These are phyloP conservation scores for Cladobotryum protrusum DNA, from an alignment of 2,329 filamentous ascomycete species.

Conservation along the genomic window DNA sequence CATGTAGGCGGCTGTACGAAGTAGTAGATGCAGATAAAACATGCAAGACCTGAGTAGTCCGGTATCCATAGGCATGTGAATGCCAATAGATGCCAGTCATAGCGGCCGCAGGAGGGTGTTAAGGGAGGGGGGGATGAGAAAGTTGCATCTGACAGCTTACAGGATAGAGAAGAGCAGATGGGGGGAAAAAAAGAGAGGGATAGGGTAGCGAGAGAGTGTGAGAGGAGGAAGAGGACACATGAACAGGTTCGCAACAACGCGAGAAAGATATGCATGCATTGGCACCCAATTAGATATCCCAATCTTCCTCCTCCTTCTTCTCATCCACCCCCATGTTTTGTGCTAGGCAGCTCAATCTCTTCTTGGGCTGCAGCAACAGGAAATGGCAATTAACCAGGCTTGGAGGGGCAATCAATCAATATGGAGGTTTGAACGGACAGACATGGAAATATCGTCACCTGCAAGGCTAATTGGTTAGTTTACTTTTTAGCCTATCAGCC, in stretches of 20 bases:
- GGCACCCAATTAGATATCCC: background rate
- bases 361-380: too few relatives aligned
- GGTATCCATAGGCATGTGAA: background rate
- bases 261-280: background rate
- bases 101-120: background rate
- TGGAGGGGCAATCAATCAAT: too few relatives aligned
- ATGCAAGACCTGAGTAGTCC: too few relatives aligned
- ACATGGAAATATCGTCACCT: too few relatives aligned
- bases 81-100: background rate
- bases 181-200: background rate
- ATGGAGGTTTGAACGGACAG: too few relatives aligned
- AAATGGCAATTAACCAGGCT: too few relatives aligned
- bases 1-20: too few relatives aligned
- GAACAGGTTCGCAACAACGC: background rate
- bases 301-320: conserved; percentile 4
- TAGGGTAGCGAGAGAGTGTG: background rate
- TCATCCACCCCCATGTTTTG: too few relatives aligned
- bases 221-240: background rate
- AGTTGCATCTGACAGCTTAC: background rate
- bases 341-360: too few relatives aligned
- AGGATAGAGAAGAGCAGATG: background rate
- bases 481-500: too few relatives aligned
- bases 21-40: too few relatives aligned
- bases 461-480: too few relatives aligned
- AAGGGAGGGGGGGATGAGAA: background rate